phyloP scores from a whole-genome alignment of 2,329 filamentous ascomycete genomes.

The Colletotrichum lindemuthianum region DNA sequence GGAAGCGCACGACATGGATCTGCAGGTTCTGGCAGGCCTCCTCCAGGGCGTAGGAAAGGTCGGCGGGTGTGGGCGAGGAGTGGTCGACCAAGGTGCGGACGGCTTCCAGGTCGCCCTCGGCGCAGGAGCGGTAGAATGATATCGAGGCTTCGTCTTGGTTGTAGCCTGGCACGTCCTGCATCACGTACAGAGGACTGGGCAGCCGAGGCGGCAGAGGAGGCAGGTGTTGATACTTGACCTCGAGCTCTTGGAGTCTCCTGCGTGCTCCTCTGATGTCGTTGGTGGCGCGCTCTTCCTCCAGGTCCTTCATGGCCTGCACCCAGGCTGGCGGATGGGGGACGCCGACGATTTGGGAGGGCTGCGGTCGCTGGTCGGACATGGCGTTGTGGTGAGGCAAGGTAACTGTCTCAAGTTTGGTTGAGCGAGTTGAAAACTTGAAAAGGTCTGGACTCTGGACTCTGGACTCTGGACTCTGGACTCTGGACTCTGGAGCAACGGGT shows the following conservation, averaged over 20 bases:
- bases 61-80: constrained; percentile 3
- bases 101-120: constrained; percentile 4
- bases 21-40: constrained; percentile 18
- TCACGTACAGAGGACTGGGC: constrained; percentile 15
- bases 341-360: background rate
- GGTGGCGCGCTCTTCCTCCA: background rate
- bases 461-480: too few relatives aligned
- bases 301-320: constrained; percentile 1
- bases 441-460: too few relatives aligned
- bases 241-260: background rate
- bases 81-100: constrained; percentile 8
- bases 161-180: constrained; percentile 6
- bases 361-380: constrained; percentile 7
- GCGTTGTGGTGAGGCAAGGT: background rate
- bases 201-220: constrained; percentile 11
- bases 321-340: constrained; percentile 10
- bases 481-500: constrained; percentile 4
- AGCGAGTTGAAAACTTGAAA: background rate
- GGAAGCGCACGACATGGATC: constrained; percentile 7
- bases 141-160: constrained; percentile 7
- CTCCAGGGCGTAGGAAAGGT: constrained; percentile 16
- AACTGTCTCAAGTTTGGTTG: background rate
- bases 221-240: constrained; percentile 4
- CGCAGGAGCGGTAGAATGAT: constrained; percentile 12
- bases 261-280: background rate